Evolutionary conservation across 2,329 filamentous ascomycete genomes (phyloP).

Genomic region (Clarireedia paspali): DNA sequence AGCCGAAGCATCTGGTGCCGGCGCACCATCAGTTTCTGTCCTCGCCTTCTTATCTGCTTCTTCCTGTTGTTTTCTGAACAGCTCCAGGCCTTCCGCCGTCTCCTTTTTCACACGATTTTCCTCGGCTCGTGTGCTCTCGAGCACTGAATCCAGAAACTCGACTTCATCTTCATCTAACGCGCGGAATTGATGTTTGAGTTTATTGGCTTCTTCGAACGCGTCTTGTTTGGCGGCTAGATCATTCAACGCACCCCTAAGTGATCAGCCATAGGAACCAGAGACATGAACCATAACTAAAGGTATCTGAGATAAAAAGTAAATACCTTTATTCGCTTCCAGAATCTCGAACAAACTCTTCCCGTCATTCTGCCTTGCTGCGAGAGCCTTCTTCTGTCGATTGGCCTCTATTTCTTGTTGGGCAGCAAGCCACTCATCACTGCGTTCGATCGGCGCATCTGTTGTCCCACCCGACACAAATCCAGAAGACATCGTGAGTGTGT

Average conservation of each 20-base stretch:
- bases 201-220: slow-evolving; percentile 67
- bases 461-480: slow-evolving; percentile 46
- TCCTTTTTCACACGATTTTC: slow-evolving; percentile 48
- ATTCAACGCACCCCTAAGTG: slow-evolving; percentile 27
- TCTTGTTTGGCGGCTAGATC: slow-evolving; percentile 67
- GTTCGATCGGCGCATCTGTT: slow-evolving; percentile 35
- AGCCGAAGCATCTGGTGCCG: slow-evolving; percentile 13
- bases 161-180: slow-evolving; percentile 72
- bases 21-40: slow-evolving; percentile 13
- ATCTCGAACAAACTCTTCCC: slow-evolving; percentile 63
- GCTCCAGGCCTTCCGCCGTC: slow-evolving; percentile 47
- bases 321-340: slow-evolving; percentile 76
- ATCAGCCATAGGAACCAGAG: slow-evolving; percentile 20
- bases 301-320: slow-evolving; percentile 4
- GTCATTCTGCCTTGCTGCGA: slow-evolving; percentile 35
- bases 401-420: slow-evolving; percentile 33
- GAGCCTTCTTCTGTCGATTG: slow-evolving; percentile 23
- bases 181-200: slow-evolving; percentile 69
- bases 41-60: slow-evolving; percentile 27
- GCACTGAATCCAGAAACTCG: slow-evolving; percentile 61
- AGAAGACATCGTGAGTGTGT: slow-evolving; percentile 32
- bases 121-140: slow-evolving; percentile 40
- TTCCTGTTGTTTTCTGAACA: slow-evolving; percentile 47
- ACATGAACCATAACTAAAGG: slow-evolving; percentile 6
- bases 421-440: slow-evolving; percentile 28